Percentiles rank a stretch among this genome's conserved stretches.
Evolutionary conservation across 768 basidiomycete species (phyloP).

Genomic region (Trametes sanguinea): DNA sequence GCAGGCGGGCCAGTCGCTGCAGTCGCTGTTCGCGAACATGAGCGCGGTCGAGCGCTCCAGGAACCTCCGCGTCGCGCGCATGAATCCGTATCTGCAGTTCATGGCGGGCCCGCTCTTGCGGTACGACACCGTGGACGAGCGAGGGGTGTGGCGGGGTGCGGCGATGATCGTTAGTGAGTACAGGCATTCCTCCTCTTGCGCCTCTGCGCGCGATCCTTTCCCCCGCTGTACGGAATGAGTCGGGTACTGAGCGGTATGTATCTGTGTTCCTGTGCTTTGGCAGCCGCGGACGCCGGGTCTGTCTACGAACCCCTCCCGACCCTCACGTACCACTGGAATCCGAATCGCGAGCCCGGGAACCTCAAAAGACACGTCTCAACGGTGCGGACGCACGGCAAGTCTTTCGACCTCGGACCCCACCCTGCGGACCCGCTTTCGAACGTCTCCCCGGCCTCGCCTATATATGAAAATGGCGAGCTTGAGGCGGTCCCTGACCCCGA

Average conservation of each 20-base stretch:
- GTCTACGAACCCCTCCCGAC: conserved; percentile 73
- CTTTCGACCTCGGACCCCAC: conserved; percentile 68
- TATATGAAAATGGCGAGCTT: not conserved
- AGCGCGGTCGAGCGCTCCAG: conserved; percentile 68
- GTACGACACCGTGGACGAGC: conserved; percentile 83
- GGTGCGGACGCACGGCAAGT: conserved; percentile 28
- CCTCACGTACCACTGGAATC: conserved; percentile 76
- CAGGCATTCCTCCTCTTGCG: not conserved
- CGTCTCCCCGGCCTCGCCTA: conserved; percentile 30
- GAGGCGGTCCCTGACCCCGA: conserved; percentile 10
- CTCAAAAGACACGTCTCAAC: conserved; percentile 14
- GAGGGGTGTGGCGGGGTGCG: conserved; percentile 84
- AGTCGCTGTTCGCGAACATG: conserved; percentile 43
- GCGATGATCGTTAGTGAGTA: conserved; percentile 85
- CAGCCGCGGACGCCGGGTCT: conserved; percentile 79
- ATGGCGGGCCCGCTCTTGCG: conserved; percentile 92
- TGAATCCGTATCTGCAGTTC: conserved; percentile 83
- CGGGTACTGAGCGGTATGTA: conserved; percentile 5
- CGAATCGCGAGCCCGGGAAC: conserved; percentile 32
- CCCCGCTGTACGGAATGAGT: conserved; percentile 1
- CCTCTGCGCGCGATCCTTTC: not conserved
- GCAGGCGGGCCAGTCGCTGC: not conserved
- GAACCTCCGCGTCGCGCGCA: conserved; percentile 56
- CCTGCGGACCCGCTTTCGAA: conserved; percentile 70
- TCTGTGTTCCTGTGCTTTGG: not conserved